Evolutionary conservation across 148 eudicot genomes (phyloP), one percentile per base, ranked within the genome.

Genomic region (Pouteria glomerata): DNA sequence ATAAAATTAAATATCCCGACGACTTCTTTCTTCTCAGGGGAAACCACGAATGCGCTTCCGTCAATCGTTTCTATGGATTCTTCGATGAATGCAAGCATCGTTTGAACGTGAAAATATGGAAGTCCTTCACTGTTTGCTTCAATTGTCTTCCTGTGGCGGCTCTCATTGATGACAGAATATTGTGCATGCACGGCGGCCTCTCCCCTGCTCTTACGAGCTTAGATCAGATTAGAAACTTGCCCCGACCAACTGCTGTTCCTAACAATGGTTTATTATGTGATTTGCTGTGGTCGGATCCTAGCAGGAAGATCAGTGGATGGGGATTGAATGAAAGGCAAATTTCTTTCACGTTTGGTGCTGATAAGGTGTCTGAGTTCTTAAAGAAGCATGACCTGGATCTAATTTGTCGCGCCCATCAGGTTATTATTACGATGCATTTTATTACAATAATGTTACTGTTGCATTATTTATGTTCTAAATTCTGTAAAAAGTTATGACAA

Each of bases 321-420:
- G 77, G 77, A 57, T 66, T 74, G 77, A 74, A 74, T 57, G 77
- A 74, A 56, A 74, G 77, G 34, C 71, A 71, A 55, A 71, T 74
- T 66, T 74, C 77, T 21, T 74, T 39, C 65, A 74, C 77, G 4
- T 74, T 74, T 74, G 77, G 77, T n/a, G 71, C 77, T 55, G 77
- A 74, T 13, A 74, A 21, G 61, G 77, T 74, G 18, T 65, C 77
- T 0, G 77, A 74, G 63, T 74, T 74, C 50, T 74, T 74, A 48
- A 51, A 63, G 4, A 74, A 66, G 61, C 77, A 74, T 56, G 77
- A 74, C 44, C 47, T 74, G 50, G 77, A 74, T 74, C 77, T 74
- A 56, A 65, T 74, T 66, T 74, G 77, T 57, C 77, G 71, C 3
- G 77, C 77, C 52, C 77, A 74, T 74, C 77, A 74, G 77, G 77